Evolutionary conservation across 257 asterid species (phyloP).

Genomic region (Coffea eugenioides): DNA sequence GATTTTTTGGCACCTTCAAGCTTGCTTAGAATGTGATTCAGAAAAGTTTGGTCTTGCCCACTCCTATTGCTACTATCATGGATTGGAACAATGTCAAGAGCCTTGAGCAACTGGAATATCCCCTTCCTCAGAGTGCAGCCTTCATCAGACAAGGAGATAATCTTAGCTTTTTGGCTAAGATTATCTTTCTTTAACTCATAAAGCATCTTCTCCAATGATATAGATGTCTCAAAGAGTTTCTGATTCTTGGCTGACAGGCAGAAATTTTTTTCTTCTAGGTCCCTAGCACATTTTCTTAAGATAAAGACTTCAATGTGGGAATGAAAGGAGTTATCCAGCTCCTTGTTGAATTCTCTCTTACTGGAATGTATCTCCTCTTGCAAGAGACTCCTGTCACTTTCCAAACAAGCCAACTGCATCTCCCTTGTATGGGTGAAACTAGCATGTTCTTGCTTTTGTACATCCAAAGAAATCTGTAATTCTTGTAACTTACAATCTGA

Average conservation of each 20-base stretch:
- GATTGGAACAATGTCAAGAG: conserved; percentile 45
- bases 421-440: conserved; percentile 40
- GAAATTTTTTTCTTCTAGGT: conserved; percentile 51
- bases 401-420: conserved; percentile 35
- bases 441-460: conserved; percentile 55
- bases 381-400: conserved; percentile 51
- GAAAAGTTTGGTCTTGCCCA: conserved; percentile 42
- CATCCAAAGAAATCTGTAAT: conserved; percentile 57
- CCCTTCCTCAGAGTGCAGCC: conserved; percentile 52
- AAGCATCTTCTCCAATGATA: conserved; percentile 45
- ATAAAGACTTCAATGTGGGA: conserved; percentile 64
- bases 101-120: conserved; percentile 47
- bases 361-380: conserved; percentile 46
- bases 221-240: conserved; percentile 45
- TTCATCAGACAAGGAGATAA: conserved; percentile 54
- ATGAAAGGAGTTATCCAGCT: conserved; percentile 48
- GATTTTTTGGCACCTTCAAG: conserved; percentile 45
- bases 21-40: conserved; percentile 38
- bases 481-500: conserved; percentile 54
- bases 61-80: conserved; percentile 28
- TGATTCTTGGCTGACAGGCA: conserved; percentile 43
- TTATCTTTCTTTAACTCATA: conserved; percentile 47
- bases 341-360: conserved; percentile 58
- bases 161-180: conserved; percentile 44
- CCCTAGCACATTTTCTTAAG: conserved; percentile 46